Evolutionary conservation across 768 basidiomycete species (phyloP), one percentile per base, ranked within the genome.

Genomic region (Lactarius hengduanensis): DNA sequence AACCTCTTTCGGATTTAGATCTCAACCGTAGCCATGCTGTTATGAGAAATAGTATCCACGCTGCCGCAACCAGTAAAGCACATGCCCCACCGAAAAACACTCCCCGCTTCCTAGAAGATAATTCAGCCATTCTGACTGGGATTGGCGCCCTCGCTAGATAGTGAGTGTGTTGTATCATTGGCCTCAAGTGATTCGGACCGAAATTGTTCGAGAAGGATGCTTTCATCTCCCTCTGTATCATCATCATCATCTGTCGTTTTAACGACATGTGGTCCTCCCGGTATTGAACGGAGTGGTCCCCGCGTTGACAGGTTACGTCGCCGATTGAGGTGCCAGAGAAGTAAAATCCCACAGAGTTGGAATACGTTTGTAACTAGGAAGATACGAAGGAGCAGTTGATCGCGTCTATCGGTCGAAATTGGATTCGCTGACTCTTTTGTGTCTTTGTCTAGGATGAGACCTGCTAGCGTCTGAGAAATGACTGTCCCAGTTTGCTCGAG

Each of bases 401-500:
- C 74, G 9, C 81, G 78, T n/a, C 70, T 20, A 32, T 59, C 45
- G 66, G 67, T 15, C 62, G 55, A 47, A 69, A 59, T 0, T 28
- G 18, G 2, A 45, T 45, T 18, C 30, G 45, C 50, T 20, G 66
- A 50, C 62, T 65, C 68, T 74, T 72, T 28, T 45, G 74, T 73
- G 57, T 76, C 78, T 61, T 71, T 77, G 73, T 92, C 90, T 15
- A 92, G 80, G 28, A 83, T 76, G 36, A 91, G 78, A 55, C 91
- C 90, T n/a, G 89, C 82, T 13, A 91, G 72, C 0, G 89, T 91
- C 70, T 91, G 88, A 64, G 87, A 84, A 62, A 91, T 82, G 0
- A 87, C 89, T 3, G 87, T 84, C 1, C 90, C 90, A 2, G 86
- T 85, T 74, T 90, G 86, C 73, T 92, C 91, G 65, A 92, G 78